Percentiles rank a stretch among this genome's conserved stretches.
Conservation (phyloP, 139 green algal genomes). For the Pleodorina starrii region DNA sequence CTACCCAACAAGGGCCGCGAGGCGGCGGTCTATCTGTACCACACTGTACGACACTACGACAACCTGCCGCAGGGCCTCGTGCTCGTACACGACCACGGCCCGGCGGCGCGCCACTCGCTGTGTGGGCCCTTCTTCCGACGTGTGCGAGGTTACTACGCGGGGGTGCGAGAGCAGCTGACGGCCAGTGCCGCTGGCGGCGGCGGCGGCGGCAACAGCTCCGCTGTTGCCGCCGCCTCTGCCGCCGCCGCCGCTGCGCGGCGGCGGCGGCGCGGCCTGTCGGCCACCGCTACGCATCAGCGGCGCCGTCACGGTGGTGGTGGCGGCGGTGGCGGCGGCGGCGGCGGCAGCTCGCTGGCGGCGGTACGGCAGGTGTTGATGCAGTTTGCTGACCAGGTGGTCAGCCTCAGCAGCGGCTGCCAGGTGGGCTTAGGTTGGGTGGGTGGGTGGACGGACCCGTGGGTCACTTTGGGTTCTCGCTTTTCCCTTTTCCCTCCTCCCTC, state of each 20-base stretch:
- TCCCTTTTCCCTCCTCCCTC: no score
- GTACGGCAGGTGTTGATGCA: neutral
- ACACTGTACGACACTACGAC: slow-evolving; percentile 46
- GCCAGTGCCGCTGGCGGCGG: no score
- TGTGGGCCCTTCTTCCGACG: slow-evolving; percentile 51
- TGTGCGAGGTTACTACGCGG: slow-evolving; percentile 38
- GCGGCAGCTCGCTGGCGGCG: neutral
- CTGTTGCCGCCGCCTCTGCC: neutral
- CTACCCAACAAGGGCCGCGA: slow-evolving; percentile 54
- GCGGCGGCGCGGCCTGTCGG: neutral
- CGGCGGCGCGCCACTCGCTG: slow-evolving; percentile 45
- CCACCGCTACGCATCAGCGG: neutral
- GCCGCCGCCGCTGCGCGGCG: neutral
- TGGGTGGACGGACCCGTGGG: neutral
- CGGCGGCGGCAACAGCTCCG: neutral
- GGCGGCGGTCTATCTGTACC: slow-evolving; percentile 36
- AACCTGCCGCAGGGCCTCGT: slow-evolving; percentile 23
- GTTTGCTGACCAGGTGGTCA: slow-evolving; percentile 36
- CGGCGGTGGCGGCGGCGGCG: neutral
- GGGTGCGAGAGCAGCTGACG: neutral
- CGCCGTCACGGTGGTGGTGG: neutral
- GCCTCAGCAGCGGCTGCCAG: slow-evolving; percentile 50
- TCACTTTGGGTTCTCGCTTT: no score
- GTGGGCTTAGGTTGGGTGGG: neutral
- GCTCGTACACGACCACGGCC: slow-evolving; percentile 52